Evolutionary conservation across 306 rosid species (phyloP).

Genomic region (Pterocarpus macrocarpus): DNA sequence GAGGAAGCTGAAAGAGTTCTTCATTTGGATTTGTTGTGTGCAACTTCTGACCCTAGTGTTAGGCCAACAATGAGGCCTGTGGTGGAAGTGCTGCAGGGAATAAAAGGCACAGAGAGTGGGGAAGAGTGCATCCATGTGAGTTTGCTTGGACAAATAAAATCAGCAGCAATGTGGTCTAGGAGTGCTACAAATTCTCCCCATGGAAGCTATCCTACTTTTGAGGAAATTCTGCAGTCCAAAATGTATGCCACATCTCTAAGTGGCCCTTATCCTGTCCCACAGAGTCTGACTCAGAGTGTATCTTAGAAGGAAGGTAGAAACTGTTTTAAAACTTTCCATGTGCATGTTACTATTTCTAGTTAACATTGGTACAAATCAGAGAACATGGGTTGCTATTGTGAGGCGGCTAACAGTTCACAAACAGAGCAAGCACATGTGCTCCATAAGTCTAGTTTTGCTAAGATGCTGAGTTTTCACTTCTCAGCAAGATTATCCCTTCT

Average conservation of each 20-base stretch:
- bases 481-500: not conserved
- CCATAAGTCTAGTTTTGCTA: not conserved
- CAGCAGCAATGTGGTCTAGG: slow-evolving; percentile 57
- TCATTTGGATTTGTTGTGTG: slow-evolving; percentile 63
- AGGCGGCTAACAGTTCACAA: too few relatives aligned
- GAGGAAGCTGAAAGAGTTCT: slow-evolving; percentile 57
- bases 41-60: slow-evolving; percentile 56
- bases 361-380: not conserved
- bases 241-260: slow-evolving; percentile 52
- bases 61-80: slow-evolving; percentile 80
- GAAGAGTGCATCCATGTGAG: slow-evolving; percentile 48
- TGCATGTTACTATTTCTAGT: not conserved
- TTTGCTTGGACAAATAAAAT: slow-evolving; percentile 54
- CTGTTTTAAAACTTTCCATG: not conserved
- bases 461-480: too few relatives aligned
- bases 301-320: slow-evolving; percentile 56
- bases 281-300: slow-evolving; percentile 30
- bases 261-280: slow-evolving; percentile 36
- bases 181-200: slow-evolving; percentile 27
- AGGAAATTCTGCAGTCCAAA: slow-evolving; percentile 53
- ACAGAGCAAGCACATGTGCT: not conserved
- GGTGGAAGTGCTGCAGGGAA: slow-evolving; percentile 60
- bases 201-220: slow-evolving; percentile 59
- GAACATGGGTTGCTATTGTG: not conserved
- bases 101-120: slow-evolving; percentile 37